Evolutionary conservation across 2,329 filamentous ascomycete species (phyloP).

Genomic region (Colletotrichum caudatum): DNA sequence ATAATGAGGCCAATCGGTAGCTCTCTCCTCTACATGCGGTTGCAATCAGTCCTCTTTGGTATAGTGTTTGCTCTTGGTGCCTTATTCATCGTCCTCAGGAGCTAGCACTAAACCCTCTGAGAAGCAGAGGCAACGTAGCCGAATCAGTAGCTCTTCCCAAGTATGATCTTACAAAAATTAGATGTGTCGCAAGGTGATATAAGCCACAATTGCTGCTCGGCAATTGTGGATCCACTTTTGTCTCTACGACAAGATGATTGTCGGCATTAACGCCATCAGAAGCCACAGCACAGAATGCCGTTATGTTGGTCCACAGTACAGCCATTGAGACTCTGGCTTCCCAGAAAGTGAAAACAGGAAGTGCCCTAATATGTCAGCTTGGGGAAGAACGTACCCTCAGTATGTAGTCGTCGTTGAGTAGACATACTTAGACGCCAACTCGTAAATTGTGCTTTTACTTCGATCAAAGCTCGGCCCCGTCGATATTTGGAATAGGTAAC

Average conservation of each 20-base stretch:
- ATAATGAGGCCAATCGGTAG: constrained; percentile 42
- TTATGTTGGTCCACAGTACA: constrained; percentile 42
- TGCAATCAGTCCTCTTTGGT: constrained; percentile 5
- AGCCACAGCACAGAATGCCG: constrained; percentile 45
- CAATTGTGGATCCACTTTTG: too few relatives aligned
- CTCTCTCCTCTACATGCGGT: neutral
- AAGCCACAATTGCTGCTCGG: too few relatives aligned
- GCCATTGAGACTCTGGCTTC: constrained; percentile 30
- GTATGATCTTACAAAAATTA: neutral
- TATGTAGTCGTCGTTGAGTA: neutral
- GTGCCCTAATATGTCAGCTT: too few relatives aligned
- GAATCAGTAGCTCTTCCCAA: constrained; percentile 39
- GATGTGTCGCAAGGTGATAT: too few relatives aligned
- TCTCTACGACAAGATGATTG: too few relatives aligned
- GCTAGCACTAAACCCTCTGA: constrained; percentile 13
- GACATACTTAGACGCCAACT: too few relatives aligned
- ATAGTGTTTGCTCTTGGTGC: constrained; percentile 45
- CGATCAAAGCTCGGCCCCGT: too few relatives aligned
- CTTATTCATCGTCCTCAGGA: constrained; percentile 39
- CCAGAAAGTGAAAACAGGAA: constrained; percentile 26
- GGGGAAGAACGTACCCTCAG: constrained; percentile 34
- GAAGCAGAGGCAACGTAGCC: too few relatives aligned
- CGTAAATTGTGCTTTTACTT: too few relatives aligned
- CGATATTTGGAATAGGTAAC: too few relatives aligned
- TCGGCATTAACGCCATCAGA: neutral